Conservation (phyloP, 129 eudicot genomes). For the Saposhnikovia divaricata region DNA sequence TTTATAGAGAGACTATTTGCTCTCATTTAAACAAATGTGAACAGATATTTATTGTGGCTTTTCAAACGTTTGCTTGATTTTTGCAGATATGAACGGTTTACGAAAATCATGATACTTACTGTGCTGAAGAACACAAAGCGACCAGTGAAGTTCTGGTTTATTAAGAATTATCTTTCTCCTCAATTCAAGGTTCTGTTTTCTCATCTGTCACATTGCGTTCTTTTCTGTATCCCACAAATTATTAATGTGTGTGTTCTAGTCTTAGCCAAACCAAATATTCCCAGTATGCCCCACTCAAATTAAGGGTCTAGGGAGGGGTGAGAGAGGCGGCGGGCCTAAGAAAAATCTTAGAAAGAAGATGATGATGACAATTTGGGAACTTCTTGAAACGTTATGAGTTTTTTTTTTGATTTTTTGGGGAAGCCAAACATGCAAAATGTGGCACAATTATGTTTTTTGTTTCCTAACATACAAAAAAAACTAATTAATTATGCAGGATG, state of each 20-base stretch:
- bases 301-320: not conserved
- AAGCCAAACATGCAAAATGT: not conserved
- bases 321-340: not conserved
- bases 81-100: slow-evolving; percentile 84
- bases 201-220: not conserved
- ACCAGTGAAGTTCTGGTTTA: slow-evolving; percentile 97
- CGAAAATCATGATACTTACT: slow-evolving; percentile 85
- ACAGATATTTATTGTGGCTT: not conserved
- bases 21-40: not conserved
- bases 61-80: slow-evolving; percentile 7
- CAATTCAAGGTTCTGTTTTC: slow-evolving; percentile 67
- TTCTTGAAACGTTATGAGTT: not conserved
- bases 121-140: slow-evolving; percentile 76
- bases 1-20: not conserved
- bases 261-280: not conserved
- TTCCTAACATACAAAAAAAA: not conserved
- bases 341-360: not conserved
- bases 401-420: not conserved
- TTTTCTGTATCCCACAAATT: not conserved
- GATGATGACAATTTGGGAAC: not conserved
- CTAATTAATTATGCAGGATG: slow-evolving; percentile 47
- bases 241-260: not conserved
- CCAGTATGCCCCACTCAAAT: not conserved
- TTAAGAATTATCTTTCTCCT: slow-evolving; percentile 93
- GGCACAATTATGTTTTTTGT: not conserved